Percentiles rank a stretch among this genome's conserved stretches.
phyloP scores from a whole-genome alignment of 768 basidiomycete species.

The Agrocybe pediades region DNA sequence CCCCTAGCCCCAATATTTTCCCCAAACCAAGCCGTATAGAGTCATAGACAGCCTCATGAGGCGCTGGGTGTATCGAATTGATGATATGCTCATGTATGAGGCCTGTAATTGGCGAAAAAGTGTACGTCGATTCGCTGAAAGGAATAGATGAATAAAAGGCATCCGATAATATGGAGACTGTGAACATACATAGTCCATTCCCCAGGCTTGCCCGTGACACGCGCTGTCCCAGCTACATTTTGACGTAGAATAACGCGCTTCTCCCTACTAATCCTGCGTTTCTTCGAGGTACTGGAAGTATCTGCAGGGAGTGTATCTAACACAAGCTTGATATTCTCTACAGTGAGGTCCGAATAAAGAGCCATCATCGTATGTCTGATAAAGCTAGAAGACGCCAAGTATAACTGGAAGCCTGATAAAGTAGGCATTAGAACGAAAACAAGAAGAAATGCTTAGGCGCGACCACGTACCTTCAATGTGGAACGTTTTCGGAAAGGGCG shows the following conservation, averaged over 20 bases:
- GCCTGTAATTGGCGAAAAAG: slow-evolving; percentile 68
- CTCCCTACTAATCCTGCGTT: slow-evolving; percentile 42
- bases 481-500: slow-evolving; percentile 70
- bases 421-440: not conserved
- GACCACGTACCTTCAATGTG: slow-evolving; percentile 63
- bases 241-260: slow-evolving; percentile 60
- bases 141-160: not conserved
- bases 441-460: not conserved
- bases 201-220: slow-evolving; percentile 62
- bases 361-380: slow-evolving; percentile 76
- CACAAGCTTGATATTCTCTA: slow-evolving; percentile 54
- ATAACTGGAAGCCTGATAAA: slow-evolving; percentile 63
- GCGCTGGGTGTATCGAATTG: slow-evolving; percentile 78
- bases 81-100: slow-evolving; percentile 65
- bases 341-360: slow-evolving; percentile 64
- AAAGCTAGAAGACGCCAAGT: slow-evolving; percentile 69
- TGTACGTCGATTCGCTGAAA: slow-evolving; percentile 68
- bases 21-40: slow-evolving; percentile 45
- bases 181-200: slow-evolving; percentile 73
- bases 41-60: slow-evolving; percentile 71
- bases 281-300: slow-evolving; percentile 11
- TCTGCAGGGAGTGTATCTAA: slow-evolving; percentile 33
- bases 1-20: not conserved
- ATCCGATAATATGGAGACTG: not conserved
- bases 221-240: slow-evolving; percentile 55